Evolutionary conservation across 805 yeast species (phyloP), one percentile per base, ranked within the genome.

Genomic region (Nakazawaea sp.): DNA sequence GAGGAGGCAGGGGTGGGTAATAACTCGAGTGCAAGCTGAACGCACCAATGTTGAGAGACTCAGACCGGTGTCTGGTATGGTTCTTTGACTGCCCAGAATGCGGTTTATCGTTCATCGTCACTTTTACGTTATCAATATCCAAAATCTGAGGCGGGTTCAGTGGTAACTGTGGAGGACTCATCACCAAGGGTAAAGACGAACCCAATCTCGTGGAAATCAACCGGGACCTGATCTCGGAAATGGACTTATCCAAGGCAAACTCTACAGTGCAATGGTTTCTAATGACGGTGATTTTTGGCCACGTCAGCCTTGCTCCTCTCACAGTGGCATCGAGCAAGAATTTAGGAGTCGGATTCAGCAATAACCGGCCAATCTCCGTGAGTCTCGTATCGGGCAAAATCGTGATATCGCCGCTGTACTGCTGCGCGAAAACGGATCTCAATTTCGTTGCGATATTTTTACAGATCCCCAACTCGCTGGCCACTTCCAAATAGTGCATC

Each of bases 351-450:
- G 99, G 99, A 51, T 92, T 90, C 16, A 72, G 69, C 47, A 92
- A 66, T 23, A 92, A 56, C 40, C 75, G 76, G 26, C 68, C 58
- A 34, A 85, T 61, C 44, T 86, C 88, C 1, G 66, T 46, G 36
- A 76, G 58, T 27, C 69, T 62, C 41, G 83, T 64, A 34, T 82
- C 84, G 0, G 97, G 98, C 31, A 94, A 58, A 32, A 92, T 88
- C 1, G 97, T 92, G 27, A 92, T 81, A 55, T 92, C 95, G 1
- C 98, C 99, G 10, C 89, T 79, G 55, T 92, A 92, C 44, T 79
- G 78, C 52, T 92, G 98, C 0, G 89, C 73, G 15, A 92, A 55
- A 3, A 92, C 72, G 1, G 95, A 80, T 30, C 81, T 73, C 31
- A 84, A 45, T 45, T 86, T 87, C 9, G 88, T 77, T 31, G 85